Percentiles rank a stretch among this genome's conserved stretches.
Evolutionary conservation across 805 yeast species (phyloP).

Genomic region (Teunomyces aglyptinius): DNA sequence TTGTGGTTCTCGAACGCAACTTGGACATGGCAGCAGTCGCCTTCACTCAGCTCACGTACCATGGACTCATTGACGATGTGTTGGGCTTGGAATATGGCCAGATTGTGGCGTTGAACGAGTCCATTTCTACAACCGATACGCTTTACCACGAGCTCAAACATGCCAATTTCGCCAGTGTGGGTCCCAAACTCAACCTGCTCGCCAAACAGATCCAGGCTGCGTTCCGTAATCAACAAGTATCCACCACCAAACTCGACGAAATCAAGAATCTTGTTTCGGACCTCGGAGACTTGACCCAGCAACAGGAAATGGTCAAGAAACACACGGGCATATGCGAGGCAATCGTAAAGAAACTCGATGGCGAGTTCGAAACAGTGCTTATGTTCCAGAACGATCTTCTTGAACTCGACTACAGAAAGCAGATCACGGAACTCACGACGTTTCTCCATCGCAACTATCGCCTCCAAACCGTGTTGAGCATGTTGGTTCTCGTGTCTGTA

Average conservation of each 20-base stretch:
- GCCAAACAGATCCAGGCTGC: conserved; percentile 72
- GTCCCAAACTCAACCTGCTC: conserved; percentile 62
- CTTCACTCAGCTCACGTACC: conserved; percentile 74
- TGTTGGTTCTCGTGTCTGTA: conserved; percentile 57
- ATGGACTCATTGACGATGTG: conserved; percentile 77
- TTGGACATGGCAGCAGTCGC: conserved; percentile 71
- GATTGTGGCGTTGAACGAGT: conserved; percentile 50
- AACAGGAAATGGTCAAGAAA: conserved; percentile 65
- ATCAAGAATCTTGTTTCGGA: conserved; percentile 72
- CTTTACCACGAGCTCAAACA: conserved; percentile 52
- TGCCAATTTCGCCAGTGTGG: conserved; percentile 77
- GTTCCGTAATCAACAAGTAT: conserved; percentile 52
- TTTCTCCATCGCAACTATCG: conserved; percentile 40
- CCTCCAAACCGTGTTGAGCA: conserved; percentile 45
- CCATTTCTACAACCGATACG: conserved; percentile 54
- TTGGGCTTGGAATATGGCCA: conserved; percentile 44
- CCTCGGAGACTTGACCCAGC: conserved; percentile 61
- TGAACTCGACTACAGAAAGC: conserved; percentile 36
- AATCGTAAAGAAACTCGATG: conserved; percentile 48
- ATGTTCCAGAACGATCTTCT: conserved; percentile 72
- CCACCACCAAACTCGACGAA: conserved; percentile 19
- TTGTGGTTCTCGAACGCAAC: conserved; percentile 76
- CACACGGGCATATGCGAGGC: conserved; percentile 76
- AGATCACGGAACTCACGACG: conserved; percentile 28
- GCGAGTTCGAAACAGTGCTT: conserved; percentile 45